These are phyloP conservation scores for Saccharum spontaneum DNA, from an alignment of 176 grass and related monocot species.

Conservation along the genomic window DNA sequence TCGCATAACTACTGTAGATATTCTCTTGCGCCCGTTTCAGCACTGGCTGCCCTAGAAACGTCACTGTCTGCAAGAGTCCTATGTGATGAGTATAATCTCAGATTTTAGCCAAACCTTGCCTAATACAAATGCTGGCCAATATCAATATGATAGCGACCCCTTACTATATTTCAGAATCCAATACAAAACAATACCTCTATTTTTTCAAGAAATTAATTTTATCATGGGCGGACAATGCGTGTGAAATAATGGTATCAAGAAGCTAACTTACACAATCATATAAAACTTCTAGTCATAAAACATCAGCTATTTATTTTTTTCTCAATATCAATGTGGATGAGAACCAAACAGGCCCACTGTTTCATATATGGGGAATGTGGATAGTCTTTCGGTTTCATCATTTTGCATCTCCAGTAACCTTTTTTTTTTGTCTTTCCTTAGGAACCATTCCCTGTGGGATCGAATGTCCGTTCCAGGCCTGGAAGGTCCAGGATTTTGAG, in stretches of 20 bases:
- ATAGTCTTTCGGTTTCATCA: background rate
- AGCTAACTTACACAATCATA: too few relatives aligned
- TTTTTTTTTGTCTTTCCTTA: conserved; percentile 23
- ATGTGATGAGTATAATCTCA: background rate
- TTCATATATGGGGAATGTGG: background rate
- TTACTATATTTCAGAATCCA: too few relatives aligned
- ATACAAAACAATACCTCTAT: too few relatives aligned
- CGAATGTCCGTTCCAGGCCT: conserved; percentile 71
- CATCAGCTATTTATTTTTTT: too few relatives aligned
- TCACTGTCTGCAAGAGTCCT: background rate
- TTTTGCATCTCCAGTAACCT: background rate
- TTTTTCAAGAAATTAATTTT: too few relatives aligned
- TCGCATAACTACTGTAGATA: background rate
- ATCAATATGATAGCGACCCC: too few relatives aligned
- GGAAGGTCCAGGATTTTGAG: conserved; percentile 60
- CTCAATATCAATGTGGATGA: background rate
- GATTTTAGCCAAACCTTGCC: background rate
- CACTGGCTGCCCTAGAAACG: background rate
- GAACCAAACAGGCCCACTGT: background rate
- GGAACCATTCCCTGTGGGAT: conserved; percentile 92
- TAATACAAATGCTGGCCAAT: background rate
- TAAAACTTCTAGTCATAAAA: too few relatives aligned
- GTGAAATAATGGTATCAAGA: too few relatives aligned
- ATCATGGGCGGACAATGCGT: too few relatives aligned
- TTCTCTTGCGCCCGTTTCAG: background rate